Evolutionary conservation across 192 early-diverging fungal genomes (phyloP), one percentile per base, ranked within the genome.

Genomic region (Jimgerdemannia flammicorona): DNA sequence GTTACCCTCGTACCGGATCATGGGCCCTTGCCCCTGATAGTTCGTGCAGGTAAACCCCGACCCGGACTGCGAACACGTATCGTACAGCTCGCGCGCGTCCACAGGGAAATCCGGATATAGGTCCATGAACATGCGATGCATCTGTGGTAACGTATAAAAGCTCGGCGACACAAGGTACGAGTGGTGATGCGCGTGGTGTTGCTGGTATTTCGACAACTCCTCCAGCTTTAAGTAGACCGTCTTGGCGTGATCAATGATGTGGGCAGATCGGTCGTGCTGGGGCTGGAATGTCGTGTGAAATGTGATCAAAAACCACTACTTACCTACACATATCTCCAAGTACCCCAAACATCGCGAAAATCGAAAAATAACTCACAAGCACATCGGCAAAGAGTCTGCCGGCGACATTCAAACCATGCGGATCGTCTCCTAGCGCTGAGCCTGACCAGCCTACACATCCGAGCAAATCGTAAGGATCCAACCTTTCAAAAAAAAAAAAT

Each of bases 171-270:
- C 29, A 40, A 64, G 65, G 11, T 29, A 66, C 4, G 64, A 40
- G 8, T 64, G 74, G 18, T 70, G 67, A 66, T 66, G 59, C 8
- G 17, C 11, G 10, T 70, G 75, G 4, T 67, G 70, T 10, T 41
- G 40, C 20, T 67, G 49, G 18, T 69, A 44, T 49, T 65, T 19
- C 29, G 69, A 72, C 49, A 72, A 73, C 64, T 78, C 66, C 19
- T 79, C 75, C 64, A 83, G n/a, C 68, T 83, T 78, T 44, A 73
- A 54, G 66, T 83, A 83, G 2, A 78, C 81, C 19, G 72, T 64
- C 39, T 71, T 76, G 4, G 77, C 81, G 40, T 78, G 72, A n/a
- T 83, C 81, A 17, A 83, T 20, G 3, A 77, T 75, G 8, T 70
- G 14, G 54, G 59, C 64, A 14, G 43, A 75, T 4, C 77, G 74